phyloP scores from a whole-genome alignment of 805 yeast genomes.

The Barnettozyma sucrosica region DNA sequence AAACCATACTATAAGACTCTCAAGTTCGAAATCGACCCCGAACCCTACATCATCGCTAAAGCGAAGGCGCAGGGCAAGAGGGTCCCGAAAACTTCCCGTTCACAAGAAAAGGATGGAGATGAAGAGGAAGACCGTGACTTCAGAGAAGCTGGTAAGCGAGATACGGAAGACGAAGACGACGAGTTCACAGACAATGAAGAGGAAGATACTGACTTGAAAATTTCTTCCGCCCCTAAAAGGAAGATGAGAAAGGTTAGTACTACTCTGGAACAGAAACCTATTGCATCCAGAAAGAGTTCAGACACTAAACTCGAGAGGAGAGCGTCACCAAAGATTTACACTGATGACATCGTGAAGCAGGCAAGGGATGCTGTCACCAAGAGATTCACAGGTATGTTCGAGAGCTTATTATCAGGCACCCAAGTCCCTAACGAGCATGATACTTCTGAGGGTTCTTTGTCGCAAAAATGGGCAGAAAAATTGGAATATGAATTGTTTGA shows the following conservation, averaged over 20 bases:
- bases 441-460: conserved; percentile 29
- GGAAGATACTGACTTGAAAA: conserved; percentile 3
- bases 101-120: neutral
- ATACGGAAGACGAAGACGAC: conserved; percentile 5
- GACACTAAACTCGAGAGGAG: conserved; percentile 6
- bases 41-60: conserved; percentile 7
- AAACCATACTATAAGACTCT: conserved; percentile 29
- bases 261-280: neutral
- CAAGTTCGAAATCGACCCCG: conserved; percentile 27
- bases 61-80: conserved; percentile 11
- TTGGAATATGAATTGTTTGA: conserved; percentile 47
- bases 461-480: conserved; percentile 41
- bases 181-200: conserved; percentile 8
- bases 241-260: neutral
- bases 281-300: neutral
- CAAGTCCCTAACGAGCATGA: conserved; percentile 29
- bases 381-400: conserved; percentile 47
- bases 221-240: neutral
- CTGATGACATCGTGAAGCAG: conserved; percentile 16
- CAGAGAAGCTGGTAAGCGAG: conserved; percentile 8
- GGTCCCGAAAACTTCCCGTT: neutral
- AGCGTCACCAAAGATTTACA: conserved; percentile 2
- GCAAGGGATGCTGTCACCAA: conserved; percentile 35
- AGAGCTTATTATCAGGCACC: conserved; percentile 32
- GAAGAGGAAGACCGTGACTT: conserved; percentile 8